phyloP scores from a whole-genome alignment of 176 grass and related monocot genomes.

The Sorghum bicolor region DNA sequence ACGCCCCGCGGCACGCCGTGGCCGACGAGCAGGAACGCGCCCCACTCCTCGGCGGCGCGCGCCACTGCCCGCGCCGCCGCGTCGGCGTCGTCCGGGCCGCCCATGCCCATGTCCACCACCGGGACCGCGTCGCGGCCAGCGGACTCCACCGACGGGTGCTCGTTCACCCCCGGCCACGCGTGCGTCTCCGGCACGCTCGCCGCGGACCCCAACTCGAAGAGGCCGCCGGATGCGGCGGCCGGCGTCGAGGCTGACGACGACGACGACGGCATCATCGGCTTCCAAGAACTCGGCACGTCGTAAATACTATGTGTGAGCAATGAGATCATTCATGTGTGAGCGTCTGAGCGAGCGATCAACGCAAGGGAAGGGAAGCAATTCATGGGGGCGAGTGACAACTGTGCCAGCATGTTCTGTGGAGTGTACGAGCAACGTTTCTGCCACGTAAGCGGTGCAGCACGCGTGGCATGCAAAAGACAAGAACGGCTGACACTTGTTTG shows the following conservation, averaged over 20 bases:
- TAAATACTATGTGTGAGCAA: no score
- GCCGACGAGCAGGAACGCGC: slow-evolving; percentile 50
- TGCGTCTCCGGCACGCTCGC: slow-evolving; percentile 50
- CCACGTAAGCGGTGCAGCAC: neutral
- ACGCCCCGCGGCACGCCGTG: slow-evolving; percentile 30
- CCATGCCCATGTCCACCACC: slow-evolving; percentile 45
- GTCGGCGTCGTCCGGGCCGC: neutral
- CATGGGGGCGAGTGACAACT: neutral
- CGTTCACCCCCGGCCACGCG: slow-evolving; percentile 30
- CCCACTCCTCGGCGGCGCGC: slow-evolving; percentile 60
- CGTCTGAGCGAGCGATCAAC: no score
- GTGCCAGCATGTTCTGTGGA: neutral
- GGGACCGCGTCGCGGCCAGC: slow-evolving; percentile 21
- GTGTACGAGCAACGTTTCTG: neutral
- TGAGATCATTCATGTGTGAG: neutral
- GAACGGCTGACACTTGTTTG: neutral
- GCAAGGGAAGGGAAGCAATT: neutral
- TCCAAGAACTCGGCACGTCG: neutral
- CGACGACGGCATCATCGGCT: neutral
- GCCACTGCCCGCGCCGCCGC: neutral
- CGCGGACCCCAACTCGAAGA: slow-evolving; percentile 14
- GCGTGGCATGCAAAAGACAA: neutral
- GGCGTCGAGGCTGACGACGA: neutral
- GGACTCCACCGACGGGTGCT: slow-evolving; percentile 22
- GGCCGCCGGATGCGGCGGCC: neutral